Percentiles rank a stretch among this genome's conserved stretches.
Conservation (phyloP, 2,329 filamentous ascomycete genomes). For the Thermothelomyces thermophilus region DNA sequence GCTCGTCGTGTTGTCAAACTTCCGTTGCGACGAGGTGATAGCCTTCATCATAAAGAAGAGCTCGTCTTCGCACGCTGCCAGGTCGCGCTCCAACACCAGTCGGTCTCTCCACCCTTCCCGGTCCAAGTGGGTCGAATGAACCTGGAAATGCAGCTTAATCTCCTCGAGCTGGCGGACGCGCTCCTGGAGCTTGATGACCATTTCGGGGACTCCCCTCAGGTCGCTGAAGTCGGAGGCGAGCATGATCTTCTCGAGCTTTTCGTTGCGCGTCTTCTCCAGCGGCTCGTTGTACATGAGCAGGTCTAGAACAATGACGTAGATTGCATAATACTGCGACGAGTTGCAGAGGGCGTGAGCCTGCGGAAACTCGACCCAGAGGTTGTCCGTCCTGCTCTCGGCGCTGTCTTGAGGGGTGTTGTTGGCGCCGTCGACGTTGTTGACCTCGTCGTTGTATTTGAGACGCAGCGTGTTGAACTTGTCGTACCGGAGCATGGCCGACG, state of each 20-base stretch:
- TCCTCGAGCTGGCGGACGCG: conserved; percentile 90
- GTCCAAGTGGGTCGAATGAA: conserved; percentile 81
- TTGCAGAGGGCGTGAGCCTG: conserved; percentile 93
- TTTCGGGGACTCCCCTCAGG: conserved; percentile 82
- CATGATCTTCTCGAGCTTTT: conserved; percentile 97
- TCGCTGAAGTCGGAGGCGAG: conserved; percentile 98
- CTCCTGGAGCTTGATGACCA: conserved; percentile 86
- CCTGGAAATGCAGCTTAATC: conserved; percentile 93
- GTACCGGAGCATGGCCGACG: conserved; percentile 86
- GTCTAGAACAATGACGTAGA: conserved; percentile 97
- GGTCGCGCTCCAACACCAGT: conserved; percentile 78
- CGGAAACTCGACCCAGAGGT: conserved; percentile 94
- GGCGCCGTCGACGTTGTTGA: conserved; percentile 57
- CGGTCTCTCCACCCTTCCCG: conserved; percentile 87
- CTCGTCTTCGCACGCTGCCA: conserved; percentile 88
- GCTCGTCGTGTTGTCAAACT: conserved; percentile 65
- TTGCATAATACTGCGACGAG: conserved; percentile 91
- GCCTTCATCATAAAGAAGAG: conserved; percentile 99
- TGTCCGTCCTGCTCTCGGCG: conserved; percentile 79
- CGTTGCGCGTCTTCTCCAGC: conserved; percentile 91
- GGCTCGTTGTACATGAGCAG: conserved; percentile 94
- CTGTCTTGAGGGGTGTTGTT: conserved; percentile 47
- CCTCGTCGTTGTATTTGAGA: conserved; percentile 93
- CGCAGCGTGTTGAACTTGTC: conserved; percentile 98
- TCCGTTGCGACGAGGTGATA: conserved; percentile 91